A percentile compares a stretch with the other conserved stretches of the same genome.
Evolutionary conservation across 2,329 filamentous ascomycete genomes (phyloP).

Genomic region (Colletotrichum salicis): DNA sequence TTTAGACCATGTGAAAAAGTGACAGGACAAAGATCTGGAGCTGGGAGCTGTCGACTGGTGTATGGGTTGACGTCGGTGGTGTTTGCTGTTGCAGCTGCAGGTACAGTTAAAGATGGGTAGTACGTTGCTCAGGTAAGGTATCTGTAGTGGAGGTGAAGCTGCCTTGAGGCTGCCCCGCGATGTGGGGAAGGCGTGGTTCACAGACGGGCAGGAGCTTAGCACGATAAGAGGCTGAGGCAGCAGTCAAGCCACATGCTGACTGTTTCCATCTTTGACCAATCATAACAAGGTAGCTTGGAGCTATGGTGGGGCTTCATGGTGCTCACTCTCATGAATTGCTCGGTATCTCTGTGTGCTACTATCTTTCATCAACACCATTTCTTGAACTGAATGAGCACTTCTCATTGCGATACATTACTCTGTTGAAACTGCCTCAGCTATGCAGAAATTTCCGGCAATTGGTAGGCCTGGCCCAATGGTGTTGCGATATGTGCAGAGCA

Average conservation of each 20-base stretch:
- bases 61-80: background rate
- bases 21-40: too few relatives aligned
- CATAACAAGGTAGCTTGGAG: background rate
- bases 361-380: background rate
- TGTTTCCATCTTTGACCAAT: slow-evolving; percentile 16
- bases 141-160: slow-evolving; percentile 5
- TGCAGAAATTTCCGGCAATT: background rate
- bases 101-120: background rate
- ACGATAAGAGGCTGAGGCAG: slow-evolving; percentile 19
- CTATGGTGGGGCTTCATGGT: slow-evolving; percentile 19
- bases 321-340: background rate
- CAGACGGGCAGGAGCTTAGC: background rate
- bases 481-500: background rate
- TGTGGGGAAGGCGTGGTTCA: slow-evolving; percentile 20
- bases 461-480: background rate
- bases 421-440: background rate
- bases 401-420: background rate
- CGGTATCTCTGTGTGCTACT: background rate
- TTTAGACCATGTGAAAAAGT: slow-evolving; percentile 6
- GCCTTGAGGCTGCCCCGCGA: slow-evolving; percentile 30
- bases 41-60: background rate
- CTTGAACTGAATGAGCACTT: background rate
- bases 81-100: background rate
- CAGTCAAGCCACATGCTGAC: slow-evolving; percentile 22
- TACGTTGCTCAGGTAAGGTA: background rate